Base-by-base conservation (phyloP, 2,329 filamentous ascomycete genomes). In the Coniochaeta sp. region DNA sequence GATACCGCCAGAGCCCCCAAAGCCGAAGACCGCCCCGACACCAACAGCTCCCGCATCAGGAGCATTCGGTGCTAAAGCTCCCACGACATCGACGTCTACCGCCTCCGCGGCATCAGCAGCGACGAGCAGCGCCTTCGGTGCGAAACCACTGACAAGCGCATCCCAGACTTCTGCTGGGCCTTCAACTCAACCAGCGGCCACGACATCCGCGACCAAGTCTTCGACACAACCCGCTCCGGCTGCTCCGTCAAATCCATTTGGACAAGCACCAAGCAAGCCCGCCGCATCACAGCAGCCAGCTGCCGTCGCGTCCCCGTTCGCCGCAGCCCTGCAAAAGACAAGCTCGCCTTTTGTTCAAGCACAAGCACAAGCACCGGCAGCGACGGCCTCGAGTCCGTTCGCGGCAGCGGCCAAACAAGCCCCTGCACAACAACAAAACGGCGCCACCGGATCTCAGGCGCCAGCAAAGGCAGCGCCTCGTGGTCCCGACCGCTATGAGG, bases 401-500 rank as follows among this genome's bases (percentile, higher is more conserved):
- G 33, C 33, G 2, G 18, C 33, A 22, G 9, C 33, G 3, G 33
- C 18, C 9, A 18, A 14, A 6, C 42, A 10, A n/a, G 6, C 42
- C 2, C 8, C 22, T n/a, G n/a, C n/a, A n/a, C n/a, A n/a, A n/a
- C 33, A 40, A 20, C 27, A 50, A 12, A 49, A 49, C 35, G 47
- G 47, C 3, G 26, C 18, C 48, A 6, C 31, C 20, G 31, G 57
- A 4, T 24, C 56, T 1, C 32, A 48, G 31, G 18, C 53, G 13
- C 14, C 47, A 3, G 9, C 53, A 18, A 24, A 51, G 22, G 48
- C 53, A 14, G 7, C 47, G 18, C 26, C 54, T 13, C 46, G 32
- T 2, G 53, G 42, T 51, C 50, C 60, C n/a, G 74, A 80, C 54
- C 70, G 74, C 51, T 77, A 81, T 55, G 55, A 67, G 2, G 66